These are phyloP conservation scores for Phyllosticta ampelicida DNA, from an alignment of 2,329 filamentous ascomycete species.

Conservation along the genomic window DNA sequence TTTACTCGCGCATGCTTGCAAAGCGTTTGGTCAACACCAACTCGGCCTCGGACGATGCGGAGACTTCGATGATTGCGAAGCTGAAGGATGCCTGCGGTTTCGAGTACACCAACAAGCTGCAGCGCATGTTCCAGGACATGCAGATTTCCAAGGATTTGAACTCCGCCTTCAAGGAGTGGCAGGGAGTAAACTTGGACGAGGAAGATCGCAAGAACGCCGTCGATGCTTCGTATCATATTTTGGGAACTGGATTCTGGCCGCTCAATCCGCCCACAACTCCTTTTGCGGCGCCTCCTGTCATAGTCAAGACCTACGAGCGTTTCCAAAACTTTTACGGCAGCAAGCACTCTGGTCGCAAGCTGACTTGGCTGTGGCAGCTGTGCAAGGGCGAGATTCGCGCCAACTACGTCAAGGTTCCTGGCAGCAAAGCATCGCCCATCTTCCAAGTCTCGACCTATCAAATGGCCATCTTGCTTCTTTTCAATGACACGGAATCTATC, in stretches of 20 bases:
- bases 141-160: conserved; percentile 98
- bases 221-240: conserved; percentile 82
- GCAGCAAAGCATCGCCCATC: conserved; percentile 81
- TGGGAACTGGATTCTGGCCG: conserved; percentile 97
- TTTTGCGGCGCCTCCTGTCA: conserved; percentile 77
- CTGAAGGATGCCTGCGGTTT: conserved; percentile 97
- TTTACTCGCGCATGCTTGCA: conserved; percentile 93
- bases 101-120: conserved; percentile 98
- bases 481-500: conserved; percentile 81
- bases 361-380: conserved; percentile 96
- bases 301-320: conserved; percentile 77
- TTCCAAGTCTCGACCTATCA: conserved; percentile 98
- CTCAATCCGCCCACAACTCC: conserved; percentile 75
- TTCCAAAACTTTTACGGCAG: conserved; percentile 89
- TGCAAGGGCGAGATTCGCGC: conserved; percentile 96
- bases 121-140: conserved; percentile 99
- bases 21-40: conserved; percentile 90
- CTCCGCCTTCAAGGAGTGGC: conserved; percentile 70
- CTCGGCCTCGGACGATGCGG: conserved; percentile 91
- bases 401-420: conserved; percentile 65
- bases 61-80: conserved; percentile 99
- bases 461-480: conserved; percentile 89
- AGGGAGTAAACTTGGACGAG: conserved; percentile 54
- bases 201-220: conserved; percentile 57
- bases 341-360: conserved; percentile 92